Evolutionary conservation across 2,329 filamentous ascomycete genomes (phyloP).

Genomic region (Tolypocladium sp.): DNA sequence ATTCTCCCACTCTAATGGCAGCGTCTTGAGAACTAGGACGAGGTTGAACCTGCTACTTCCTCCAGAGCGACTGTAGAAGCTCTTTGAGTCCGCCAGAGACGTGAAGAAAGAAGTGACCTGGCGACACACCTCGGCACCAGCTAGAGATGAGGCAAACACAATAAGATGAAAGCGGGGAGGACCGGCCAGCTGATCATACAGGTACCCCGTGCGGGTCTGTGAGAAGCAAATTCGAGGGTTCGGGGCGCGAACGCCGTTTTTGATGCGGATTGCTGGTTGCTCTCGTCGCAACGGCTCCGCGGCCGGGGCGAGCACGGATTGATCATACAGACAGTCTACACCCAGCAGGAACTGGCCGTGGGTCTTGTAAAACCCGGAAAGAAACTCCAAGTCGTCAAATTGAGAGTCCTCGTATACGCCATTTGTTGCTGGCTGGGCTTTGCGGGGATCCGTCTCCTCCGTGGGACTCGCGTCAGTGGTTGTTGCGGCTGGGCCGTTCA

Average conservation of each 20-base stretch:
- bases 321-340: constrained; percentile 14
- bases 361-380: constrained; percentile 14
- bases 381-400: constrained; percentile 6
- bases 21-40: constrained; percentile 15
- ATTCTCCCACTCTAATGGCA: constrained; percentile 12
- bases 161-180: constrained; percentile 17
- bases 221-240: constrained; percentile 18
- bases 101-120: constrained; percentile 5
- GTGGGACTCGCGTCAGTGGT: background rate
- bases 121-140: constrained; percentile 7
- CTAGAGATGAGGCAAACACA: constrained; percentile 15
- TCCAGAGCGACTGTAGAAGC: constrained; percentile 18
- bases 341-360: constrained; percentile 18
- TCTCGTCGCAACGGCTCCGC: background rate
- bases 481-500: too few species aligned
- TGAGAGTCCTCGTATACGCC: constrained; percentile 2
- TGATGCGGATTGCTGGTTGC: constrained; percentile 7
- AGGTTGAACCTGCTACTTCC: constrained; percentile 16
- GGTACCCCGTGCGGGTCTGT: constrained; percentile 14
- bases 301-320: constrained; percentile 3
- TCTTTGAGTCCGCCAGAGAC: constrained; percentile 3
- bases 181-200: constrained; percentile 20
- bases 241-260: constrained; percentile 19
- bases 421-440: background rate
- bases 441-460: background rate